Conservation (phyloP, 2,329 filamentous ascomycete species). For the Exophiala spinifera region DNA sequence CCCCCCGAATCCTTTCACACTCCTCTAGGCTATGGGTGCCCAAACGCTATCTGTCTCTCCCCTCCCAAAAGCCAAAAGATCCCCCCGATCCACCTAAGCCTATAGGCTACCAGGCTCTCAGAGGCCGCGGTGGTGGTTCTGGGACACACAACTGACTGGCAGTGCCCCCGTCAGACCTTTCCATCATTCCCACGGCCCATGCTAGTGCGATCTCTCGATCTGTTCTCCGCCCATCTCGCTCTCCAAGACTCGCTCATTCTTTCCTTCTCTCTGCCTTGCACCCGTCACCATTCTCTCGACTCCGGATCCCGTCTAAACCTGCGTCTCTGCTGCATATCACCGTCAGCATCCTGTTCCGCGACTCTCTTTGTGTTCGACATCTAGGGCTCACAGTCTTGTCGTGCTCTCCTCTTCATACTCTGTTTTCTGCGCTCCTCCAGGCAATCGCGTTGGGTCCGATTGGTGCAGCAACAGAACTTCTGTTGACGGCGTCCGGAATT, state of each 20-base stretch:
- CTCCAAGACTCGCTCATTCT: slow-evolving; percentile 28
- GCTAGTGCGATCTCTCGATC: slow-evolving; percentile 30
- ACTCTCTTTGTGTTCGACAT: neutral
- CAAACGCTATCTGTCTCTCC: slow-evolving; percentile 2
- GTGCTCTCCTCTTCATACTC: too few relatives aligned
- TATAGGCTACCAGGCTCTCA: slow-evolving; percentile 1
- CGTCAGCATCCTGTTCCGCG: neutral
- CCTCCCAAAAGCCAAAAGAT: neutral
- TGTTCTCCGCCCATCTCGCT: slow-evolving; percentile 30
- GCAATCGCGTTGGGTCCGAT: too few relatives aligned
- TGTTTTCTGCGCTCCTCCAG: too few relatives aligned
- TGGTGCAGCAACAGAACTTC: too few relatives aligned
- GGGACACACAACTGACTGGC: slow-evolving; percentile 1
- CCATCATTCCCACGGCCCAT: slow-evolving; percentile 6
- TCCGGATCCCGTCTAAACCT: slow-evolving; percentile 18
- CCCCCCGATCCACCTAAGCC: slow-evolving; percentile 2
- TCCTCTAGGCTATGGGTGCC: neutral
- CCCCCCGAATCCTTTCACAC: neutral
- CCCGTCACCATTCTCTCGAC: slow-evolving; percentile 20
- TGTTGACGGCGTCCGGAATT: neutral
- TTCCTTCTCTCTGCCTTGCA: slow-evolving; percentile 20
- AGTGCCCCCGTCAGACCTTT: slow-evolving; percentile 3
- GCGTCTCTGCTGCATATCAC: neutral
- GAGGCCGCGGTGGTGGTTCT: slow-evolving; percentile 1
- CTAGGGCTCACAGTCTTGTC: too few relatives aligned